These are phyloP conservation scores for Chytriomyces sp. DNA, from an alignment of 192 early-diverging fungal genomes.

Conservation along the genomic window DNA sequence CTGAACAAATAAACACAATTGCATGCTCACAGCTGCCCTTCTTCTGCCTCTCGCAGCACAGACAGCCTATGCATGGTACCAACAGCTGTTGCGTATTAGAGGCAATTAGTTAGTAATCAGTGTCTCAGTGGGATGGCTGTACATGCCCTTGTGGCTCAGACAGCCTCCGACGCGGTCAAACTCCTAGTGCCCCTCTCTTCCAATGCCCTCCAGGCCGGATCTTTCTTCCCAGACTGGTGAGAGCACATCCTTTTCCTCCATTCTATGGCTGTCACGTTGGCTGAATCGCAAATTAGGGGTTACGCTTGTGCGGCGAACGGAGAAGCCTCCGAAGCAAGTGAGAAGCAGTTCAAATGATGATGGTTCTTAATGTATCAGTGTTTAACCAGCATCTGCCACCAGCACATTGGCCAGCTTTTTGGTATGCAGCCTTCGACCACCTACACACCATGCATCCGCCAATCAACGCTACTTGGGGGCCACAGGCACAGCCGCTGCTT, in stretches of 20 bases:
- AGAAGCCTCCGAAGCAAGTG: constrained; percentile 55
- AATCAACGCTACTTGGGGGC: constrained; percentile 42
- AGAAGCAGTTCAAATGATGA: background rate
- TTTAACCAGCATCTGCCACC: constrained; percentile 26
- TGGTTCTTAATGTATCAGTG: background rate
- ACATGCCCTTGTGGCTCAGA: no score
- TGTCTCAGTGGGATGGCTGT: no score
- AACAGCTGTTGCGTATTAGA: no score
- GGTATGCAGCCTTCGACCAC: constrained; percentile 57
- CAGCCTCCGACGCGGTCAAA: no score
- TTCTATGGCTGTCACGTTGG: background rate
- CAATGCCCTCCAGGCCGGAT: constrained; percentile 49
- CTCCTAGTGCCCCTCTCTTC: no score
- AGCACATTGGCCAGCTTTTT: constrained; percentile 78
- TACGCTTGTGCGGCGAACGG: constrained; percentile 55
- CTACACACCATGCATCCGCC: constrained; percentile 62
- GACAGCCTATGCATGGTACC: no score
- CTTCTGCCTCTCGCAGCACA: no score
- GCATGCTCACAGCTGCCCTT: no score
- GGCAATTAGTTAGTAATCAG: no score
- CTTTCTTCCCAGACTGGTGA: constrained; percentile 71
- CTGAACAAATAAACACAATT: no score
- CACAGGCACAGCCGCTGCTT: constrained; percentile 57
- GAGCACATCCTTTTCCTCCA: background rate
- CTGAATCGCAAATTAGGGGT: constrained; percentile 48